Percentiles rank a stretch among this genome's conserved stretches.
Conservation (phyloP, 805 yeast genomes). For the Candida nanaspora region DNA sequence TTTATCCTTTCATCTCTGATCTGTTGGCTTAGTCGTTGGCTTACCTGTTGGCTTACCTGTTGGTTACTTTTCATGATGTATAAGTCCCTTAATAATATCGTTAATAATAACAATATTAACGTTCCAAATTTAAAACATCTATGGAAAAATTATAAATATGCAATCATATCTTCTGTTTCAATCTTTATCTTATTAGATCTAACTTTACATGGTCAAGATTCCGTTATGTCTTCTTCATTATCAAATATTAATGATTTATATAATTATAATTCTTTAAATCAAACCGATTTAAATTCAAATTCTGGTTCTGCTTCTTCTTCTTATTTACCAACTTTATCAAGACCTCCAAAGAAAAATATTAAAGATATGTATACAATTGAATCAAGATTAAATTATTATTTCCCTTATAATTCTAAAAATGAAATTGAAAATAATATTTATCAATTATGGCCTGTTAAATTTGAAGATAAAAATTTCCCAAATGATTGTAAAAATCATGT, state of each 20-base stretch:
- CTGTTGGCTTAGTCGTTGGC: no score
- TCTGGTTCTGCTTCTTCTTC: background rate
- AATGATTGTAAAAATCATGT: slow-evolving; percentile 21
- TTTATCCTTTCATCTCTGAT: no score
- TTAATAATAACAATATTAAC: background rate
- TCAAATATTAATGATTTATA: background rate
- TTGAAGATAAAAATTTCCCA: slow-evolving; percentile 19
- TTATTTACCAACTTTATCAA: slow-evolving; percentile 3
- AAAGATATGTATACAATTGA: slow-evolving; percentile 23
- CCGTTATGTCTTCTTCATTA: background rate
- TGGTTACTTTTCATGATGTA: background rate
- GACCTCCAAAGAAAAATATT: slow-evolving; percentile 19
- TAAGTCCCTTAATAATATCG: background rate
- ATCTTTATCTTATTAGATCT: slow-evolving; percentile 2
- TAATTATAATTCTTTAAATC: background rate
- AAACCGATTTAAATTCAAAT: background rate
- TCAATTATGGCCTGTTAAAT: slow-evolving; percentile 21
- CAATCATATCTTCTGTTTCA: background rate
- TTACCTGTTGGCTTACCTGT: no score
- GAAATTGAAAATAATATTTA: slow-evolving; percentile 23
- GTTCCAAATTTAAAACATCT: background rate
- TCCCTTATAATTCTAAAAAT: slow-evolving; percentile 20
- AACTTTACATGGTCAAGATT: slow-evolving; percentile 1
- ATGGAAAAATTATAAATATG: slow-evolving; percentile 2
- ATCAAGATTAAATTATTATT: slow-evolving; percentile 19